Conservation (phyloP, 768 basidiomycete species). For the Pleurotus sapidus region DNA sequence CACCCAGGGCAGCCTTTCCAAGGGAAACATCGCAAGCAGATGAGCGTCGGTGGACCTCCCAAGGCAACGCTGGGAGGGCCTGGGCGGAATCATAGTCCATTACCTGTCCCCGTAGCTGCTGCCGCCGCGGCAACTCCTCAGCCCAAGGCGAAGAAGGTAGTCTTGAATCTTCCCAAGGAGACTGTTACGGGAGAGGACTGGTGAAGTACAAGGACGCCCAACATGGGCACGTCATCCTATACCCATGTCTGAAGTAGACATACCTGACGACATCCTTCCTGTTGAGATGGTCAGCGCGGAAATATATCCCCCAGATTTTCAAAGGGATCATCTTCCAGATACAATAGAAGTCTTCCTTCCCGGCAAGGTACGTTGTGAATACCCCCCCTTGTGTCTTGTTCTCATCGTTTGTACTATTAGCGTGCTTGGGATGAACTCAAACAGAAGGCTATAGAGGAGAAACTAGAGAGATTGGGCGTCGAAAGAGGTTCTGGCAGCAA, state of each 20-base stretch:
- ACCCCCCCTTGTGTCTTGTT: constrained; percentile 10
- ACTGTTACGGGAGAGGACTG: constrained; percentile 41
- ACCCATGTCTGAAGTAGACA: constrained; percentile 22
- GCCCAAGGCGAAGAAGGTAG: constrained; percentile 61
- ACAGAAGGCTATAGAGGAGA: constrained; percentile 74
- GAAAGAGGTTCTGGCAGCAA: constrained; percentile 59
- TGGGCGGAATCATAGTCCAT: constrained; percentile 70
- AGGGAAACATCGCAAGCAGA: constrained; percentile 62
- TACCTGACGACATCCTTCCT: constrained; percentile 18
- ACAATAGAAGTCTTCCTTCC: constrained; percentile 82
- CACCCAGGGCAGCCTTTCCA: constrained; percentile 45
- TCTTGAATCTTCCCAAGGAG: constrained; percentile 75
- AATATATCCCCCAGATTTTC: constrained; percentile 62
- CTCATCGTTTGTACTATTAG: constrained; percentile 31
- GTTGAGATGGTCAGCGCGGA: constrained; percentile 44
- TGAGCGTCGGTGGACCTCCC: constrained; percentile 84
- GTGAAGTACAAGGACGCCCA: constrained; percentile 38
- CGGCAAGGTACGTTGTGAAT: constrained; percentile 54
- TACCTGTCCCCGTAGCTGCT: constrained; percentile 34
- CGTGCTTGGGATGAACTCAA: constrained; percentile 72
- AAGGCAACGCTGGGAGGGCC: constrained; percentile 84
- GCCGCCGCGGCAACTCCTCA: constrained; percentile 23
- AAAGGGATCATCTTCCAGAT: constrained; percentile 54
- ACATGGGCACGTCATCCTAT: constrained; percentile 65
- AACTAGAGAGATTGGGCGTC: constrained; percentile 76